A percentile compares a stretch with the other conserved stretches of the same genome.
Evolutionary conservation across 208 protist species (phyloP).

Genomic region (Angomonas deanei): DNA sequence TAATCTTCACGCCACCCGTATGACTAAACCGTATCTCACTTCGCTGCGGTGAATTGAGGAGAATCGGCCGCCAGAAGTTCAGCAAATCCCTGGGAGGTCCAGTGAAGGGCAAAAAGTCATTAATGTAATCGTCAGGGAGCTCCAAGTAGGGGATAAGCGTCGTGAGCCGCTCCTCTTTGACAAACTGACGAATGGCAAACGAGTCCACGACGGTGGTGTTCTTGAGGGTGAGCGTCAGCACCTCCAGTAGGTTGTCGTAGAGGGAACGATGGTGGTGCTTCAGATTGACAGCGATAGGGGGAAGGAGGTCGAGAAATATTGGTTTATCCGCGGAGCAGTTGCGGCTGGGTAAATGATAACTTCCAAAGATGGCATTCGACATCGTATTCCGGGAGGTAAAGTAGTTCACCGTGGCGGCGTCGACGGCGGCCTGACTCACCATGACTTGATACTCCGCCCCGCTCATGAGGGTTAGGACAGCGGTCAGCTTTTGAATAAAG

Average conservation of each 20-base stretch:
- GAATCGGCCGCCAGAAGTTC: slow-evolving; percentile 69
- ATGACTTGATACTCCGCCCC: slow-evolving; percentile 59
- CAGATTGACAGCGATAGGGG: slow-evolving; percentile 46
- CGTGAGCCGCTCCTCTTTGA: slow-evolving; percentile 38
- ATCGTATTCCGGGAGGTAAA: slow-evolving; percentile 6
- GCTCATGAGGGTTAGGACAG: slow-evolving; percentile 27
- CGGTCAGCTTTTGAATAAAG: slow-evolving; percentile 37
- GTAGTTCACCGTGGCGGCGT: slow-evolving; percentile 54
- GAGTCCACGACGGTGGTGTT: slow-evolving; percentile 60
- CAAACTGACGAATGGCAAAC: slow-evolving; percentile 42
- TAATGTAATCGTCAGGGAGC: slow-evolving; percentile 28
- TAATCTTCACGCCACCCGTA: slow-evolving; percentile 59
- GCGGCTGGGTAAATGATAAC: slow-evolving; percentile 28
- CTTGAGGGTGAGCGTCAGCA: slow-evolving; percentile 36
- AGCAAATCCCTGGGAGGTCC: slow-evolving; percentile 33
- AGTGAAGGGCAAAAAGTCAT: slow-evolving; percentile 43
- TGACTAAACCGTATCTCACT: slow-evolving; percentile 65
- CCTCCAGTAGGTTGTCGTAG: slow-evolving; percentile 34
- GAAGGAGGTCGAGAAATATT: slow-evolving; percentile 72
- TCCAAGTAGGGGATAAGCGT: slow-evolving; percentile 65
- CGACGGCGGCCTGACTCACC: slow-evolving; percentile 56
- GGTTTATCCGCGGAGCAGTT: slow-evolving; percentile 67
- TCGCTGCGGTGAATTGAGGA: slow-evolving; percentile 46
- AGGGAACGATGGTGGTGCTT: background rate
- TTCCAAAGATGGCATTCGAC: slow-evolving; percentile 31